phyloP scores from a whole-genome alignment of 192 early-diverging fungal genomes.

The Podochytrium sp. region DNA sequence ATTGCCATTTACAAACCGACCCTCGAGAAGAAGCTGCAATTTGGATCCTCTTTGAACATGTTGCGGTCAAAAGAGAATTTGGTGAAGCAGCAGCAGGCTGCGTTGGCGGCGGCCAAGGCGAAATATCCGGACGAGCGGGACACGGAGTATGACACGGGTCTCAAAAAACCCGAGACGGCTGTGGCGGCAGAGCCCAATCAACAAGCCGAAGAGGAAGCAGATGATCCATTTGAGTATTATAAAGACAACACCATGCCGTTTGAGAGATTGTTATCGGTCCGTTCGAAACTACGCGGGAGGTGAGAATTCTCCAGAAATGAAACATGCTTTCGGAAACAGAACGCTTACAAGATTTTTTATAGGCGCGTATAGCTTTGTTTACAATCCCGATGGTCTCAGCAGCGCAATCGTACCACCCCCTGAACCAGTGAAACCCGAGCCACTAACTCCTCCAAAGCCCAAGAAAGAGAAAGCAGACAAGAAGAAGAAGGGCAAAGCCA shows the following conservation, averaged over 20 bases:
- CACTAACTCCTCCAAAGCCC: background rate
- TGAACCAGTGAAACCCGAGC: background rate
- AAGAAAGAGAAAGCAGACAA: background rate
- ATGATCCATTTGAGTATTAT: background rate
- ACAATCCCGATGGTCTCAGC: background rate
- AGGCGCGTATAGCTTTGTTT: background rate
- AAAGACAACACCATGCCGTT: background rate
- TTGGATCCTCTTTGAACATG: background rate
- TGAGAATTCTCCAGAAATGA: too few relatives aligned
- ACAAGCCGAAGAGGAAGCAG: background rate
- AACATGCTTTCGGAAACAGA: too few relatives aligned
- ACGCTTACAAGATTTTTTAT: too few relatives aligned
- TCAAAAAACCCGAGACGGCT: too few relatives aligned
- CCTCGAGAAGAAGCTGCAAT: background rate
- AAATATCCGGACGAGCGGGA: background rate
- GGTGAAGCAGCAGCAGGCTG: too few relatives aligned
- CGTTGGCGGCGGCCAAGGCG: too few relatives aligned
- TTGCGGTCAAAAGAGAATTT: background rate
- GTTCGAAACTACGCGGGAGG: background rate
- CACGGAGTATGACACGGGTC: background rate
- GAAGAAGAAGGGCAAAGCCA: background rate
- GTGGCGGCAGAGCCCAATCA: too few relatives aligned
- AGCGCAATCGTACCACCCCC: background rate
- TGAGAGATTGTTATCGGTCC: background rate
- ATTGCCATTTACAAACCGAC: slow-evolving; percentile 24